Evolutionary conservation across 2,329 filamentous ascomycete species (phyloP), one percentile per base, ranked within the genome.

Genomic region (Cordyceps cicadae): DNA sequence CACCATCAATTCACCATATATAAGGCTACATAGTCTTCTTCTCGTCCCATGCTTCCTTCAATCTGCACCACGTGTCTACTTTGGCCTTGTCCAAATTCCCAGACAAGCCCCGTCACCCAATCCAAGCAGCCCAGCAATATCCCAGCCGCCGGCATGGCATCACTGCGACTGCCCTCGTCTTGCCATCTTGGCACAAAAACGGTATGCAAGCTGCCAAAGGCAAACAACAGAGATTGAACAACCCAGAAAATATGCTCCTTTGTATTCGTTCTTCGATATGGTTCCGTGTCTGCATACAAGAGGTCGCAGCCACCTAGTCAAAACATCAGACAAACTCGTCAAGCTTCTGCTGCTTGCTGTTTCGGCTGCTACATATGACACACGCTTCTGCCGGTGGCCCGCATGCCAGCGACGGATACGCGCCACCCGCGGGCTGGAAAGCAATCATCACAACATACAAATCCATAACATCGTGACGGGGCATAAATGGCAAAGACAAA

Each of bases 401-500:
- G n/a, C 45, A 49, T 48, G n/a, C 54, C 26, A 49, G 53, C 41
- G 53, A 55, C 43, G 19, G 43, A 39, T 24, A 8, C 43, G 54
- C 43, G 29, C 41, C 54, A 48, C 29, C 43, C 29, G n/a, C 15
- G 32, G 41, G 51, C 52, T 32, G 55, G 26, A 46, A 50, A 43
- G 39, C 37, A 61, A 64, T 62, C 43, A 65, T 63, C 57, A 55
- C 61, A 63, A 57, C 63, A 64, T 64, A 62, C 60, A 65, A 62
- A 61, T 65, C 63, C 64, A 63, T 66, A 63, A 66, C 61, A 63
- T 66, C 64, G 60, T 66, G 64, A 65, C 52, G 59, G 54, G 64
- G 61, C 54, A 62, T 59, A 67, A 66, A 65, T 60, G 63, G 64
- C 62, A 63, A 54, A 57, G 54, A 66, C 64, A 43, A 17, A 66